These are phyloP conservation scores for Cystobasidium slooffiae DNA, from an alignment of 1,284 basidiomycete genomes.

Conservation along the genomic window DNA sequence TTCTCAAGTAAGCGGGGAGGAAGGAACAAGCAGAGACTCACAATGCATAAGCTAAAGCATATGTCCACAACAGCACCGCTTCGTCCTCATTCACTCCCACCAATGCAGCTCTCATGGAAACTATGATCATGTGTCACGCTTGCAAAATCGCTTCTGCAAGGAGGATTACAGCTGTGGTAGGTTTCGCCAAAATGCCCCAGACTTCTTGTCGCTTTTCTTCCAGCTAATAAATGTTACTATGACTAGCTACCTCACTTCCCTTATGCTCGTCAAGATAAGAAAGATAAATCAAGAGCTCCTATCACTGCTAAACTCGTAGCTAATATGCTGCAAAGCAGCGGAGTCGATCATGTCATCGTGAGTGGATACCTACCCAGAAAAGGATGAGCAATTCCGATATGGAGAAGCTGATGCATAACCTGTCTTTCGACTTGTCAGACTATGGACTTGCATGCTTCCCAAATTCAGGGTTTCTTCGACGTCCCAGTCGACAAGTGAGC, in stretches of 20 bases:
- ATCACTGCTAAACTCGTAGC: constrained; percentile 99
- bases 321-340: constrained; percentile 92
- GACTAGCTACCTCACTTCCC: constrained; percentile 74
- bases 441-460: constrained; percentile 97
- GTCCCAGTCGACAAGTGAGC: constrained; percentile 99
- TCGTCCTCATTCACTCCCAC: constrained; percentile 51
- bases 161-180: constrained; percentile 87
- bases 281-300: constrained; percentile 97
- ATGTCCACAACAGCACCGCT: constrained; percentile 46
- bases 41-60: neutral
- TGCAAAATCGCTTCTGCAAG: constrained; percentile 86
- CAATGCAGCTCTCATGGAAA: constrained; percentile 53
- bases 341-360: constrained; percentile 98
- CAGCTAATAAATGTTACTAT: no score
- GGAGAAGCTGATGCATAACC: neutral
- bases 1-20: constrained; percentile 69
- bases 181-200: neutral
- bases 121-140: constrained; percentile 93
- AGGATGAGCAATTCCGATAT: constrained; percentile 1
- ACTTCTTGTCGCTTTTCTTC: neutral
- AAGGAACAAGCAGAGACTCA: neutral
- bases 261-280: constrained; percentile 97
- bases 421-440: constrained; percentile 65
- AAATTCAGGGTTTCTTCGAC: constrained; percentile 99
- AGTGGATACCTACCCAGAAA: constrained; percentile 57